A percentile compares a stretch with the other conserved stretches of the same genome.
Evolutionary conservation across 495 filamentous ascomycete genomes (phyloP).

Genomic region (Aspergillus bertholletiae): DNA sequence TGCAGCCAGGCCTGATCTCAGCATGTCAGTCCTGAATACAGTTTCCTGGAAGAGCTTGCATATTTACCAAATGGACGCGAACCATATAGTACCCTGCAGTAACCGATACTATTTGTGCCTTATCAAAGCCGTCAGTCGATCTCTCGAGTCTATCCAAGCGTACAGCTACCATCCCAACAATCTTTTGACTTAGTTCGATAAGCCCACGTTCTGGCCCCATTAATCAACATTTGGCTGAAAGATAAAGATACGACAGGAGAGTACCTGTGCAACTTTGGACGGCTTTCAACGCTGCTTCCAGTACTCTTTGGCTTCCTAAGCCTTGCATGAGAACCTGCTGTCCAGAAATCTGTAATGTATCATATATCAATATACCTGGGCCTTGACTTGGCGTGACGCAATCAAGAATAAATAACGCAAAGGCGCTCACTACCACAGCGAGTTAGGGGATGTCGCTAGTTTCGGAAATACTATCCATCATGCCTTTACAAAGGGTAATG

Average conservation of each 20-base stretch:
- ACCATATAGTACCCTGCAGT: slow-evolving; percentile 63
- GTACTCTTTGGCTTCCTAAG: slow-evolving; percentile 50
- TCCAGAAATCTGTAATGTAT: neutral
- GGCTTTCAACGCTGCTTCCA: slow-evolving; percentile 66
- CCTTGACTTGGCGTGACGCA: slow-evolving; percentile 43
- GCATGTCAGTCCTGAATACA: neutral
- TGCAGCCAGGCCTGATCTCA: slow-evolving; percentile 65
- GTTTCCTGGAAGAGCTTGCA: neutral
- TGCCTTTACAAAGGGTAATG: slow-evolving; percentile 16
- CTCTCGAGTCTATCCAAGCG: slow-evolving; percentile 56
- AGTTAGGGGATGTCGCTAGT: neutral
- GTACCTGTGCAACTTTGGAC: slow-evolving; percentile 62
- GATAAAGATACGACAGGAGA: slow-evolving; percentile 10
- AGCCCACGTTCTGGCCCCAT: slow-evolving; percentile 43
- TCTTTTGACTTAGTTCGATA: slow-evolving; percentile 51
- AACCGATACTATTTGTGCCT: slow-evolving; percentile 4
- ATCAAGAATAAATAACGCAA: slow-evolving; percentile 70
- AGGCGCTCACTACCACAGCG: slow-evolving; percentile 45
- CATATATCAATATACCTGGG: slow-evolving; percentile 20
- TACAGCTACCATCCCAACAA: slow-evolving; percentile 60
- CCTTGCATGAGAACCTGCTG: neutral
- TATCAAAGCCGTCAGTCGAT: slow-evolving; percentile 18
- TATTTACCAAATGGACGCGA: slow-evolving; percentile 61
- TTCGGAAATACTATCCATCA: neutral
- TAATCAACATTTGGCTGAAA: slow-evolving; percentile 8